phyloP scores from a whole-genome alignment of 495 filamentous ascomycete species.

The Immersiella caudata region DNA sequence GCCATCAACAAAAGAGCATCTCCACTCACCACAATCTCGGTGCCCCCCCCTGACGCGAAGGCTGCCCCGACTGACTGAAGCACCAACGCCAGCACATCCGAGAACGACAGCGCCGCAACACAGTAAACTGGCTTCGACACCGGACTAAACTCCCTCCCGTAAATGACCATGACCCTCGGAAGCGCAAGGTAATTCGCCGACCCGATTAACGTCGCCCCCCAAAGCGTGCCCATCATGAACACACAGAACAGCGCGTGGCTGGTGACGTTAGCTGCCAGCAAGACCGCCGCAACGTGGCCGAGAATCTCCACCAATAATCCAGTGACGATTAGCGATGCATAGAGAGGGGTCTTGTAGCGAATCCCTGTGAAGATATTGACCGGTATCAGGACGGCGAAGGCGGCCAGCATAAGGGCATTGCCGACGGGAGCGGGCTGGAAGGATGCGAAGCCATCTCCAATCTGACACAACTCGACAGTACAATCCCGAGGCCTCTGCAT shows the following conservation, averaged over 20 bases:
- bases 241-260: constrained; percentile 36
- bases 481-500: constrained; percentile 19
- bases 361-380: constrained; percentile 41
- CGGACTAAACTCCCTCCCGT: constrained; percentile 40
- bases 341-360: constrained; percentile 40
- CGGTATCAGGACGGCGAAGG: constrained; percentile 44
- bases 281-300: constrained; percentile 45
- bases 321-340: constrained; percentile 35
- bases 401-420: constrained; percentile 41
- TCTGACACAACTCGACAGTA: constrained; percentile 17
- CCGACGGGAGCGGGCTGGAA: constrained; percentile 37
- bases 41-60: constrained; percentile 24
- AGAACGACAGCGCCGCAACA: constrained; percentile 32
- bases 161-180: constrained; percentile 44
- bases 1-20: not conserved
- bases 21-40: constrained; percentile 27
- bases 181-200: constrained; percentile 40
- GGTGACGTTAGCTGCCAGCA: constrained; percentile 36
- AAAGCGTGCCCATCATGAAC: constrained; percentile 44
- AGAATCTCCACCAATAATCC: constrained; percentile 44
- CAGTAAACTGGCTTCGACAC: constrained; percentile 38
- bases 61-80: constrained; percentile 43
- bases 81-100: constrained; percentile 38
- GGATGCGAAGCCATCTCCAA: constrained; percentile 32
- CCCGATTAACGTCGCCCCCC: constrained; percentile 44